Conservation (phyloP, 768 basidiomycete species). For the Collybia nuda region DNA sequence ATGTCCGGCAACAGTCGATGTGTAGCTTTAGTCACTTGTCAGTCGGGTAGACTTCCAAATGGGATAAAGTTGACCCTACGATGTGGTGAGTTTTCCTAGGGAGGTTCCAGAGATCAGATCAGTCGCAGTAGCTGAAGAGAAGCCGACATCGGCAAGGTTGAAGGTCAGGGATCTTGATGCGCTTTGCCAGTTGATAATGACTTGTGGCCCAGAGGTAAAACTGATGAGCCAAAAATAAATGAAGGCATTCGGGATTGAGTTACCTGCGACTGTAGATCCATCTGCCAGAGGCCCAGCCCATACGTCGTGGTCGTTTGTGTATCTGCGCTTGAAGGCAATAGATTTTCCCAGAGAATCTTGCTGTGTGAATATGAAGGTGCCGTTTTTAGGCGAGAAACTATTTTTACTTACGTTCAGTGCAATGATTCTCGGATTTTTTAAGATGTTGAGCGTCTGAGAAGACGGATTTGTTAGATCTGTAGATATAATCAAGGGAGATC, state of each 20-base stretch:
- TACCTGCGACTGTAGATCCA: conserved; percentile 45
- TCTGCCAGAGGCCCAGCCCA: conserved; percentile 49
- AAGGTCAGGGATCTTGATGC: conserved; percentile 37
- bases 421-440: conserved; percentile 42
- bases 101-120: conserved; percentile 39
- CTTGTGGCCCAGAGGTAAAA: conserved; percentile 14
- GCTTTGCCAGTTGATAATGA: conserved; percentile 46
- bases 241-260: conserved; percentile 5
- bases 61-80: conserved; percentile 23
- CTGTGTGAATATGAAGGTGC: conserved; percentile 18
- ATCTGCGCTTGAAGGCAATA: conserved; percentile 43
- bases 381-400: neutral
- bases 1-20: conserved; percentile 32
- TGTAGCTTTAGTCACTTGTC: conserved; percentile 25
- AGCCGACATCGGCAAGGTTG: conserved; percentile 40
- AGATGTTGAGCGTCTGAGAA: conserved; percentile 30
- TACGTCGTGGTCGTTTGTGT: conserved; percentile 48
- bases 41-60: too few relatives aligned
- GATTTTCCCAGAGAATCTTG: conserved; percentile 47
- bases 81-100: conserved; percentile 32
- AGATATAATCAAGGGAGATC: conserved; percentile 44
- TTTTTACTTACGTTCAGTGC: conserved; percentile 37
- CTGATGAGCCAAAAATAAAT: neutral
- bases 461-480: conserved; percentile 38
- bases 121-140: conserved; percentile 36